Evolutionary conservation across 495 filamentous ascomycete genomes (phyloP).

Genomic region (Neurospora sp.): DNA sequence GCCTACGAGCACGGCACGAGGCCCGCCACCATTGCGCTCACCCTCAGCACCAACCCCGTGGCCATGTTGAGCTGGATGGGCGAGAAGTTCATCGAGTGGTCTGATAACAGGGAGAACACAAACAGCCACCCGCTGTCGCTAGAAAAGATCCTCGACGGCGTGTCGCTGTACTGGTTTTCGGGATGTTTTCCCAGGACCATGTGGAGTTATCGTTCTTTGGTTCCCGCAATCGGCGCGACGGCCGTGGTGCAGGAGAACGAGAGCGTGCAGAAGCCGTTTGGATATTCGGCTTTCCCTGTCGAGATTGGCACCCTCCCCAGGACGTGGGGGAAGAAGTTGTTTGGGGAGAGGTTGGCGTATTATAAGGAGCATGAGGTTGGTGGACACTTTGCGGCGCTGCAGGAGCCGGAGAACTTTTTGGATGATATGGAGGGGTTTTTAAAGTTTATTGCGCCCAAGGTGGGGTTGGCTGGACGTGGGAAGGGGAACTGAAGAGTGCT

Average conservation of each 20-base stretch:
- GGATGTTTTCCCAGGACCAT: constrained; percentile 46
- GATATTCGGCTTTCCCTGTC: constrained; percentile 46
- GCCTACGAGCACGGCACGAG: constrained; percentile 47
- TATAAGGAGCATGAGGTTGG: constrained; percentile 39
- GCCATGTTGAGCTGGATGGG: constrained; percentile 59
- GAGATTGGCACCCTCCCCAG: constrained; percentile 43
- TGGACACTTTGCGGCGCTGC: constrained; percentile 55
- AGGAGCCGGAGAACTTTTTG: constrained; percentile 43
- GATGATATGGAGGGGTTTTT: constrained; percentile 48
- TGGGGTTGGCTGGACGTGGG: background rate
- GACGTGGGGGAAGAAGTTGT: constrained; percentile 39
- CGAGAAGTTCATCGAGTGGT: constrained; percentile 60
- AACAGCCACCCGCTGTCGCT: constrained; percentile 30
- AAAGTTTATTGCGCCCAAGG: constrained; percentile 3
- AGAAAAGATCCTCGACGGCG: constrained; percentile 45
- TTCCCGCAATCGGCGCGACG: constrained; percentile 19
- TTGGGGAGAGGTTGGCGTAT: constrained; percentile 30
- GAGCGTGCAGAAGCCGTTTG: constrained; percentile 43
- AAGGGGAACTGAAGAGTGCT: background rate
- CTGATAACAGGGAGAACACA: constrained; percentile 30
- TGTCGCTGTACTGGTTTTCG: constrained; percentile 60
- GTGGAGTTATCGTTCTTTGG: constrained; percentile 37
- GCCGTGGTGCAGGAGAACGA: constrained; percentile 25
- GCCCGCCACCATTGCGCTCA: constrained; percentile 52
- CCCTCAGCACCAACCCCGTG: constrained; percentile 45